Base-by-base conservation (phyloP, 2,329 filamentous ascomycete genomes). In the Colletotrichum sp. region DNA sequence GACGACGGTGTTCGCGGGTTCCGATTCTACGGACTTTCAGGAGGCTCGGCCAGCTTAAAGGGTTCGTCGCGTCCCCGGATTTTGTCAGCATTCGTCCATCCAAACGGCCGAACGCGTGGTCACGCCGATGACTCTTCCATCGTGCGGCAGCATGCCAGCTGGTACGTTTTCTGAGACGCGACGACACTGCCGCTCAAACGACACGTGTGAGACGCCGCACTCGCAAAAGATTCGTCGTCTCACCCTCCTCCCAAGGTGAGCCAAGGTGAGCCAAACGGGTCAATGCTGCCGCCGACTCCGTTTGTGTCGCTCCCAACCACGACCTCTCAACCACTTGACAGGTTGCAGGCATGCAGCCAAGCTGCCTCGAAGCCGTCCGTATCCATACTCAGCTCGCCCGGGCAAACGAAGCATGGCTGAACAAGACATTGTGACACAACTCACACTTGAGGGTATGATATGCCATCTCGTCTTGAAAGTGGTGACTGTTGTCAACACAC, bases 1-100 rank as follows among this genome's bases (percentile, higher is more conserved):
- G 70, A 60, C 32, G 13, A n/a, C 74, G 74, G 70, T 64, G 57
- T 26, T 32, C 59, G 73, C 74, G 74, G 74, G 70, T n/a, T 49
- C 57, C 73, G 73, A 60, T 30, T 44, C 18, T 62, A 34, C 39
- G 30, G 39, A n/a, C 44, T 24, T 62, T 24, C 7, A 32, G 52
- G 66, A 57, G 18, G 21, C 32, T 57, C 59, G n/a, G 59, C 26
- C 18, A 49, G 52, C 18, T 62, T 62, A 55, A 72, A 72, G 28
- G 15, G 55, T 60, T 44, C 28, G 55, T 18, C 44, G 60, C 30
- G 12, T 52, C 69, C 69, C 13, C 30, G 18, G 21, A 16, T 39
- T 28, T n/a, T 26, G 64, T 62, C 64, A 72, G 70, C 70, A 49
- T 6, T 36, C 12, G 12, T 34, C 24, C 8, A n/a, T n/a, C 49